Evolutionary conservation across 306 rosid species (phyloP), one percentile per base, ranked within the genome.

Genomic region (Quercus wislizeni): DNA sequence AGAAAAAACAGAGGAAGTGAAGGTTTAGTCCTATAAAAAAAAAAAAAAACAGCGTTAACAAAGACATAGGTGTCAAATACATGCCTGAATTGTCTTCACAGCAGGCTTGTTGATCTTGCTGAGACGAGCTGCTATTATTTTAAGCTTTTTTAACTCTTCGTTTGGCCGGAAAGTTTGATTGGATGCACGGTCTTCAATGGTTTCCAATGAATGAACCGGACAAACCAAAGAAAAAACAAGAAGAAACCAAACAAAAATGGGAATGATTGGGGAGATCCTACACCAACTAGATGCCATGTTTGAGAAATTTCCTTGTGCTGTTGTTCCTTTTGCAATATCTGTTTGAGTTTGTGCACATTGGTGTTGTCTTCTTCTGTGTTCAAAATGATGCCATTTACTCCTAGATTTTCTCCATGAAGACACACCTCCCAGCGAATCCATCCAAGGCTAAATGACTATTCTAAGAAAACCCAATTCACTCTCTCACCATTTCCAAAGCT

Each of bases 1-100:
- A 49, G 17, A 17, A 65, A 55, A 55, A 80, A 74, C 80, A 88
- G 72, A 52, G 83, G 69, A 86, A 63, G 30, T 70, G 49, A 30
- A 13, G 73, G 38, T 70, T 17, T 76, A 73, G 75, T 67, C 74
- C 71, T 35, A 21, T 52, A 51, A 4, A 17, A 38, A 35, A 38
- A 33, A 28, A 38, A 7, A 41, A 8, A 41, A 25, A 18, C 62
- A 73, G 64, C 19, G 6, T 12, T 73, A 8, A 0, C 4, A 23
- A 17, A 68, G 72, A 21, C 5, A 3, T 41, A 20, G 27, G 10
- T 12, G 4, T 41, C 3, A 41, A 2, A 41, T 41, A 23, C 30
- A 77, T 73, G 86, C 99, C 92, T 86, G 92, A 93, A 96, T 89
- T 88, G 96, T 90, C 87, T 93, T 96, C 71, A 81, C 46, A 27